Evolutionary conservation across 768 basidiomycete species (phyloP).

Genomic region (Lyophyllum decastes): DNA sequence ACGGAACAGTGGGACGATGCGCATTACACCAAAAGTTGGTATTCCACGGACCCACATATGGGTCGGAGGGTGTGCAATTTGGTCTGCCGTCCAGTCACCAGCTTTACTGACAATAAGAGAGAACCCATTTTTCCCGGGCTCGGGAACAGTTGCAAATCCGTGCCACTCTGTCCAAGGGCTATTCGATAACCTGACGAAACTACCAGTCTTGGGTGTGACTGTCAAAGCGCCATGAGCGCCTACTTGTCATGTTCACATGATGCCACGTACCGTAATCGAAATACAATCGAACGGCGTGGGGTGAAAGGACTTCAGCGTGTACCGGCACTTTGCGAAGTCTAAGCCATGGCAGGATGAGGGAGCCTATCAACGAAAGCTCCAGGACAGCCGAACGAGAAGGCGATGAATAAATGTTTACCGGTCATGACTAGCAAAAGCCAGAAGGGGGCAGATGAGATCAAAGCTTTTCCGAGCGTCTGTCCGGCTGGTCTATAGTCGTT

Average conservation of each 20-base stretch:
- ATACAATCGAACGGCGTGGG: neutral
- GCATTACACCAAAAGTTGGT: constrained; percentile 54
- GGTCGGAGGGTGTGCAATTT: constrained; percentile 52
- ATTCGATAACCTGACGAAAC: constrained; percentile 45
- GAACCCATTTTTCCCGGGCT: constrained; percentile 46
- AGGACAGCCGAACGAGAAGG: neutral
- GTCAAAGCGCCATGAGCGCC: neutral
- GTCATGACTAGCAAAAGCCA: neutral
- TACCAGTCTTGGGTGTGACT: constrained; percentile 47
- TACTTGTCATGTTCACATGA: neutral
- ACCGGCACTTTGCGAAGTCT: neutral
- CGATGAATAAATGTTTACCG: neutral
- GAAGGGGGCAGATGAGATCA: neutral
- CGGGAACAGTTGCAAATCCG: constrained; percentile 54
- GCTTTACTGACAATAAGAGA: constrained; percentile 60
- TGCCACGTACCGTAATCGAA: constrained; percentile 26
- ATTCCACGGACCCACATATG: constrained; percentile 58
- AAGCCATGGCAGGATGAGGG: neutral
- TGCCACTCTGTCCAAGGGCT: constrained; percentile 59
- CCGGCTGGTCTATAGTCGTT: constrained; percentile 44
- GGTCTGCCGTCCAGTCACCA: constrained; percentile 59
- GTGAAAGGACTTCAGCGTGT: neutral
- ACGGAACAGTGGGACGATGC: constrained; percentile 52
- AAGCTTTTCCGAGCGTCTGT: neutral
- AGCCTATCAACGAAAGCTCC: neutral